phyloP scores from a whole-genome alignment of 257 asterid genomes.

The Jasminum sambac region DNA sequence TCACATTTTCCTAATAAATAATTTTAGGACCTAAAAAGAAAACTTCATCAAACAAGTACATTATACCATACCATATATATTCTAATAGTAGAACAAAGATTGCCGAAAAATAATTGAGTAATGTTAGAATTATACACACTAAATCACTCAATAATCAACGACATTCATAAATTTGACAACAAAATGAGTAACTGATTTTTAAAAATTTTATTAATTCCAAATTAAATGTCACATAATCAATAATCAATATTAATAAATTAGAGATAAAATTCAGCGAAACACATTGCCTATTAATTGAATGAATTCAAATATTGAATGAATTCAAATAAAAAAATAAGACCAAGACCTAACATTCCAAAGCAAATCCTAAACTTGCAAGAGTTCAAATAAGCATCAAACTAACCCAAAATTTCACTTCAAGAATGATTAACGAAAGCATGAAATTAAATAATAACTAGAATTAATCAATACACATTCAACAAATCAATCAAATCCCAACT shows the following conservation, averaged over 20 bases:
- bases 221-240: background rate
- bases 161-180: background rate
- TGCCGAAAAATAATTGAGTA: background rate
- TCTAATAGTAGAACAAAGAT: background rate
- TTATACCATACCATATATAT: background rate
- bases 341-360: conserved; percentile 6
- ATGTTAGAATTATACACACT: background rate
- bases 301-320: background rate
- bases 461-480: background rate
- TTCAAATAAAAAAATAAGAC: background rate
- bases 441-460: background rate
- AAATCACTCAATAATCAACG: background rate
- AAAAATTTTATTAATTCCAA: background rate
- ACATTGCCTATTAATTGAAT: no score
- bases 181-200: background rate
- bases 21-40: no score
- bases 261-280: background rate
- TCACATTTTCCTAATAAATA: no score
- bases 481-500: conserved; percentile 16
- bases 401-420: background rate
- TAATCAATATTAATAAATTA: background rate
- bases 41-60: background rate
- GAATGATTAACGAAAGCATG: background rate
- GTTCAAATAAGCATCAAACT: background rate
- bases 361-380: conserved; percentile 22